Evolutionary conservation across 352 stramenopile species (phyloP), one percentile per base, ranked within the genome.

Genomic region (Phytophthora kernoviae): DNA sequence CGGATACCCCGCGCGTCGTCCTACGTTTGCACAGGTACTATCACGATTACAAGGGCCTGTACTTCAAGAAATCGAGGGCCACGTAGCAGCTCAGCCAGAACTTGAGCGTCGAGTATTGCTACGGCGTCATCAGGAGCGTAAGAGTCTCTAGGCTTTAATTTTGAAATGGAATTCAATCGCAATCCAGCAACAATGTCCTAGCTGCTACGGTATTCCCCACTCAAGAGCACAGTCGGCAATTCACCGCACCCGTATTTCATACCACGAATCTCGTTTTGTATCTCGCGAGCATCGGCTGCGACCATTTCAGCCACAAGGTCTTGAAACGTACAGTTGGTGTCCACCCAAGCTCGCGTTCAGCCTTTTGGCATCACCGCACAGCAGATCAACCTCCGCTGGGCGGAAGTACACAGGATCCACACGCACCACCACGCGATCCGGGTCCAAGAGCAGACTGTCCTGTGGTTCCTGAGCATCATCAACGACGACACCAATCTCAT

Each of bases 331-430:
- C 96, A 12, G 81, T 91, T 17, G 96, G 91, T 36, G 83, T 71
- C 97, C 97, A 99, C 21, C 84, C 87, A 22, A 99, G 71, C 49
- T 96, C 72, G 1, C 69, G 70, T 36, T 96, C 87, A 0, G 97
- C 97, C 64, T 99, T 99, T 32, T 68, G 75, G 96, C 91, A 54
- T 99, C 91, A 14, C 97, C 97, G 18, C 99, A 81, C 6, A 99
- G 79, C 27, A 99, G 71, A 63, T 99, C 97, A 4, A 99, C 97
- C 73, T 99, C 97, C 2, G 97, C 98, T 18, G 97, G 97, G 22
- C 97, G 96, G 81, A 99, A 99, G 75, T 99, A 99, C 58, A 87
- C 86, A 32, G 94, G 92, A 60, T 99, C 97, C 36, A 99, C 90
- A 30, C 86, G 84, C 22, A 99, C 96, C 21, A 99, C 69, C 22